These are phyloP conservation scores for Peniophora sp. DNA, from an alignment of 1,284 basidiomycete genomes.

Conservation along the genomic window DNA sequence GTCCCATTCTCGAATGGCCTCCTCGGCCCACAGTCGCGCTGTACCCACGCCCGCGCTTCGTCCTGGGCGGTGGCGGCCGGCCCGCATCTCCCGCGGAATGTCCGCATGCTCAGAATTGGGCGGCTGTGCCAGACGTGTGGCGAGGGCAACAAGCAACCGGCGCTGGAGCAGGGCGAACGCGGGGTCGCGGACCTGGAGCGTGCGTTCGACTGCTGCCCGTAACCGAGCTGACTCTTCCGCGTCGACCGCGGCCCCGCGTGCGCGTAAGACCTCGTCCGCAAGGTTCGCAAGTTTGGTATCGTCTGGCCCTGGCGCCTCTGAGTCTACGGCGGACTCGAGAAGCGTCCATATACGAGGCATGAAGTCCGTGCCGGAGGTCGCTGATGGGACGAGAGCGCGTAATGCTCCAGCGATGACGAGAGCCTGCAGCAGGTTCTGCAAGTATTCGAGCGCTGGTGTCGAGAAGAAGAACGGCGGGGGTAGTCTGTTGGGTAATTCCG, in stretches of 20 bases:
- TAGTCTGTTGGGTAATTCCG: conserved; percentile 28
- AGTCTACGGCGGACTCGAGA: conserved; percentile 48
- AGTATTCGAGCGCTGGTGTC: conserved; percentile 39
- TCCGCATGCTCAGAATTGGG: conserved; percentile 9
- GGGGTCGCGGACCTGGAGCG: conserved; percentile 50
- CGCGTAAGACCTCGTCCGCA: conserved; percentile 61
- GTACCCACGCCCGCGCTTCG: conserved; percentile 18
- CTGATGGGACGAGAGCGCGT: conserved; percentile 40
- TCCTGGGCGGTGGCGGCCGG: conserved; percentile 8
- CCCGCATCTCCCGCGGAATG: conserved; percentile 24
- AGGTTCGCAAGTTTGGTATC: conserved; percentile 55
- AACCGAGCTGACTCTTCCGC: conserved; percentile 39
- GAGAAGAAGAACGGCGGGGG: conserved; percentile 59
- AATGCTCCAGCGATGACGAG: conserved; percentile 58
- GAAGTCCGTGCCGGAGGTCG: conserved; percentile 24
- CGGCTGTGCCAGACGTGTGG: conserved; percentile 19
- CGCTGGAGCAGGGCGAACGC: conserved; percentile 56
- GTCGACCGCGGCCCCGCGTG: conserved; percentile 15
- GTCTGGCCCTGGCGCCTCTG: conserved; percentile 23
- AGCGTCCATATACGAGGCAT: conserved; percentile 57
- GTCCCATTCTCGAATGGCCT: conserved; percentile 9
- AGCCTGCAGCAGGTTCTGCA: conserved; percentile 67
- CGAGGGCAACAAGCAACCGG: conserved; percentile 42
- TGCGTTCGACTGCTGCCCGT: conserved; percentile 52
- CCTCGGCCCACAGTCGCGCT: conserved; percentile 16